Base-by-base conservation (phyloP, 225 moss, liverwort and hornwort genomes). In the Pleurozium schreberi region DNA sequence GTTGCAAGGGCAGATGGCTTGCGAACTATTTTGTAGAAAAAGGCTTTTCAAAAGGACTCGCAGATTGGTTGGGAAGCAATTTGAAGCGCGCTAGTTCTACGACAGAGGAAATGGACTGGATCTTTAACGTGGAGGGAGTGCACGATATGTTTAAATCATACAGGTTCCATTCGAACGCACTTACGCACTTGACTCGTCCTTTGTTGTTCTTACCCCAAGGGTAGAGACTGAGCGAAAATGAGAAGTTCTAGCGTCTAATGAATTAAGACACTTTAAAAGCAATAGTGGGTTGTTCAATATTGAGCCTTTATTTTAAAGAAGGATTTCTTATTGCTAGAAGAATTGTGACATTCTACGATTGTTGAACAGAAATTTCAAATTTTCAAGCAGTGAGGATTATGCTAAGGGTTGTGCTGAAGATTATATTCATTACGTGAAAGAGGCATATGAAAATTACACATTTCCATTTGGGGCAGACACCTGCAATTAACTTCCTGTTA, bases 1-100 rank as follows among this genome's bases (percentile, higher is more conserved):
- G 70, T 90, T 75, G 84, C 83, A 61, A 89, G 57, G 64, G 50
- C 92, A 98, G 98, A 93, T 99, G 98, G 97, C 88, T 99, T 90
- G 86, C 94, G 78, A 89, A 96, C 62, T 95, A 94, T 90, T 95
- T 97, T 95, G 86, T 90, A 47, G 81, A 89, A 69, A 79, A 88
- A 52, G 98, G 98, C 34, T 97, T 97, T 85, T 97, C 98, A 18
- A 95, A 88, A 84, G 92, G 94, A 53, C 94, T 99, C 30, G 90
- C 98, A 50, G 96, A 96, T 86, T 99, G 98, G 98, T 88, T 99
- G 89, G 98, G 96, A 60, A 99, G 98, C 91, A 99, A 99, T 87
- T 88, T 99, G 91, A 97, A 95, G 93, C 90, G 96, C 63, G 71
- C 80, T 23, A 89, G 85, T 36, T 80, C 88, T 34, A 92, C 95